phyloP scores from a whole-genome alignment of 2,329 filamentous ascomycete species.

The Colletotrichum liriopes region DNA sequence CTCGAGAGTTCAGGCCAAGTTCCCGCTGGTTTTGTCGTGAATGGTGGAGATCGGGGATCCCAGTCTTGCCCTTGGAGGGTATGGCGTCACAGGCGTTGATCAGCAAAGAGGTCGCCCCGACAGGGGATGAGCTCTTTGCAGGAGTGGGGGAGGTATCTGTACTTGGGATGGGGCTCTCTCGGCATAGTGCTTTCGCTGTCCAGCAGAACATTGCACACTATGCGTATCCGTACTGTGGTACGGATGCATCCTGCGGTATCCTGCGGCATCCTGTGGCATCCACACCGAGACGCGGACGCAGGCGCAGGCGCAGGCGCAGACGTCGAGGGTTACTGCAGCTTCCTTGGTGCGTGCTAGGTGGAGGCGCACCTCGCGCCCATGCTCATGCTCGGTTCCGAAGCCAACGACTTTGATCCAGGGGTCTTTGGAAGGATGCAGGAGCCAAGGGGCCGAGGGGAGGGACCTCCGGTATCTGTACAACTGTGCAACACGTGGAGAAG shows the following conservation, averaged over 20 bases:
- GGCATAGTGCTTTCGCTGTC: too few species aligned
- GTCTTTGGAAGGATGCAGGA: not conserved
- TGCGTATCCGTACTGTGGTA: not conserved
- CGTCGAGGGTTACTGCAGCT: not conserved
- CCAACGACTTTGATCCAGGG: not conserved
- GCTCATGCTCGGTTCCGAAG: not conserved
- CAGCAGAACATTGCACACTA: not conserved
- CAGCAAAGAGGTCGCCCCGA: constrained; percentile 39
- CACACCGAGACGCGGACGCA: not conserved
- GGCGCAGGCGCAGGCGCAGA: not conserved
- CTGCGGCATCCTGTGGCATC: not conserved
- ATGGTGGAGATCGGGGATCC: constrained; percentile 26
- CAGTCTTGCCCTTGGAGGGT: constrained; percentile 39
- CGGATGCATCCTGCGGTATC: not conserved
- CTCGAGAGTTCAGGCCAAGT: constrained; percentile 20
- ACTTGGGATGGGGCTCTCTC: too few species aligned
- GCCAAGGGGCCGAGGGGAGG: too few species aligned
- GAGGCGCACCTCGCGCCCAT: not conserved
- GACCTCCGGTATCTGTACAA: not conserved
- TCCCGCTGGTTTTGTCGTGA: constrained; percentile 19
- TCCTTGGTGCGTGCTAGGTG: not conserved
- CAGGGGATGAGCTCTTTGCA: constrained; percentile 6
- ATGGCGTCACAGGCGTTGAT: constrained; percentile 54
- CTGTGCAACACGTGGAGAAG: constrained; percentile 26
- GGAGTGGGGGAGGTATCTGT: not conserved